Percentiles rank a stretch among this genome's conserved stretches.
Evolutionary conservation across 2,329 filamentous ascomycete genomes (phyloP).

Genomic region (Aureobasidium sp.): DNA sequence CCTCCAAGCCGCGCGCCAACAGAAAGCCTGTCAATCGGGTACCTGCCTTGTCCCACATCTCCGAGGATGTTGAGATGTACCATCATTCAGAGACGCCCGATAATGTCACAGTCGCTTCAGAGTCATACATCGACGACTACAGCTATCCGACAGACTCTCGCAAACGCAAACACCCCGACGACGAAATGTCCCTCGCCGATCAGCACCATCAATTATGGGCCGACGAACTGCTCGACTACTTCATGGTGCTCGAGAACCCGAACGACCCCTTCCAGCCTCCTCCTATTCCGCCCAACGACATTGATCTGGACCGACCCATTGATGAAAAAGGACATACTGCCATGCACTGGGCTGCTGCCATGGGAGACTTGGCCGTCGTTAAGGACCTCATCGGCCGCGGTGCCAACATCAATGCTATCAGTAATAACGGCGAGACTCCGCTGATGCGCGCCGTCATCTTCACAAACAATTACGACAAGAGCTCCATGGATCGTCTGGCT

Average conservation of each 20-base stretch:
- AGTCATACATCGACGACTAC: constrained; percentile 71
- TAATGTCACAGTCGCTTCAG: constrained; percentile 74
- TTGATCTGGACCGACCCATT: constrained; percentile 85
- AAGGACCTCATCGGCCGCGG: constrained; percentile 77
- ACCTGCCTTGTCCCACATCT: constrained; percentile 33
- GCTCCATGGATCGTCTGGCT: constrained; percentile 78
- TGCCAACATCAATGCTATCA: constrained; percentile 63
- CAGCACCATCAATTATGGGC: constrained; percentile 87
- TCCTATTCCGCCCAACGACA: constrained; percentile 78
- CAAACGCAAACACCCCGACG: constrained; percentile 74
- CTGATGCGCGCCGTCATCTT: constrained; percentile 93
- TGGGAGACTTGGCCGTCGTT: constrained; percentile 91
- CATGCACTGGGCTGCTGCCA: constrained; percentile 93
- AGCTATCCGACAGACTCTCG: constrained; percentile 52
- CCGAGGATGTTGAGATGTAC: constrained; percentile 59
- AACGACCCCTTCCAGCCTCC: constrained; percentile 57
- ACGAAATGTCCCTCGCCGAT: constrained; percentile 52
- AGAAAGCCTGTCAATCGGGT: constrained; percentile 14
- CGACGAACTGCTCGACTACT: constrained; percentile 92
- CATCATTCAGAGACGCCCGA: constrained; percentile 75
- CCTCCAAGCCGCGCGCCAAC: constrained; percentile 64
- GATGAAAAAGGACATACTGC: constrained; percentile 89
- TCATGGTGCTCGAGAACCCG: constrained; percentile 55
- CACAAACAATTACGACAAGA: constrained; percentile 93
- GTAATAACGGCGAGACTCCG: constrained; percentile 67